Conservation (phyloP, 2,329 filamentous ascomycete genomes). For the Pseudocercospora musae region DNA sequence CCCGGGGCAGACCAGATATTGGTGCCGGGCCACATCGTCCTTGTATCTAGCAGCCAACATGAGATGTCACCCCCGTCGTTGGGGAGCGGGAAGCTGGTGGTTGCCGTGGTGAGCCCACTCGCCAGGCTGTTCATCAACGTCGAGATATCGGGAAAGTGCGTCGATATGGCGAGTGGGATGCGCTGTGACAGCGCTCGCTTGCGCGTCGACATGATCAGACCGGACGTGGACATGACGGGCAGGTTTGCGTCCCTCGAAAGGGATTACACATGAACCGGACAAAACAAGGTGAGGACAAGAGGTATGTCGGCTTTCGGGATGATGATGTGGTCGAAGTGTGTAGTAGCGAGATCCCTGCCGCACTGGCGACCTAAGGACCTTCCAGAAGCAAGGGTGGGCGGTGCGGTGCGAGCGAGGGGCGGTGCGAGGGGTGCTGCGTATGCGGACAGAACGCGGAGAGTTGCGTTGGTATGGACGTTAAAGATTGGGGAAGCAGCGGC, state of each 20-base stretch:
- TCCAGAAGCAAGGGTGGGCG: neutral
- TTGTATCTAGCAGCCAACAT: slow-evolving; percentile 51
- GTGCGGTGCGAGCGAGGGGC: too few relatives aligned
- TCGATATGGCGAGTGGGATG: slow-evolving; percentile 18
- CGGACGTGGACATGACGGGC: slow-evolving; percentile 11
- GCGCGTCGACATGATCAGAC: slow-evolving; percentile 18
- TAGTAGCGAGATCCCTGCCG: neutral
- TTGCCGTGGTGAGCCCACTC: slow-evolving; percentile 15
- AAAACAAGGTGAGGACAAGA: slow-evolving; percentile 3
- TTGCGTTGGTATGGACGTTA: neutral
- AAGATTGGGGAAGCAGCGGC: neutral
- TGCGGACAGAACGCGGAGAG: neutral
- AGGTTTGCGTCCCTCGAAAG: slow-evolving; percentile 7
- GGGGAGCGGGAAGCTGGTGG: slow-evolving; percentile 8
- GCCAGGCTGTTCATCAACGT: slow-evolving; percentile 24
- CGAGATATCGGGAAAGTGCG: slow-evolving; percentile 21
- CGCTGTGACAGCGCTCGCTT: slow-evolving; percentile 21
- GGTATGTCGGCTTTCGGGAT: neutral
- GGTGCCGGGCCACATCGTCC: slow-evolving; percentile 45
- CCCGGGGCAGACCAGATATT: slow-evolving; percentile 42
- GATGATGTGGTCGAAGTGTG: neutral
- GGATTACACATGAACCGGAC: slow-evolving; percentile 10
- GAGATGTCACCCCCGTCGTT: slow-evolving; percentile 33
- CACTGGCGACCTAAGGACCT: neutral
- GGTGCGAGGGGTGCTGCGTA: neutral